These are phyloP conservation scores for Aspergillus novoparasiticus DNA, from an alignment of 2,329 filamentous ascomycete genomes.

Conservation along the genomic window DNA sequence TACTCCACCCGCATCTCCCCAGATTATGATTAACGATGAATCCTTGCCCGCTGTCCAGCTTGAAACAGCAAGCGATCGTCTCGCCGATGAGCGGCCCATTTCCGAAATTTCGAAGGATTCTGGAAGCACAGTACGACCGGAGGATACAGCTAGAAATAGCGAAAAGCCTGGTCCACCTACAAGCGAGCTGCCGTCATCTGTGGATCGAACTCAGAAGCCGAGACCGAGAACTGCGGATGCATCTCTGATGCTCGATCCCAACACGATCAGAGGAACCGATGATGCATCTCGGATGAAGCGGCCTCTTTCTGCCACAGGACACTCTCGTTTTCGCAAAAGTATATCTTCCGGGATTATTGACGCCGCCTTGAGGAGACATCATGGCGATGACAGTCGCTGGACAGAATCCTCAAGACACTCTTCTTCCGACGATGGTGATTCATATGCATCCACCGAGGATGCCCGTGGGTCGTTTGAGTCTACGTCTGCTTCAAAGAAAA, in stretches of 20 bases:
- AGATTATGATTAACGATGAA: conserved; percentile 20
- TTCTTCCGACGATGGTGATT: conserved; percentile 33
- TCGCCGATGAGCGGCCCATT: conserved; percentile 72
- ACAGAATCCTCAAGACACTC: conserved; percentile 28
- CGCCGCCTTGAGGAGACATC: conserved; percentile 25
- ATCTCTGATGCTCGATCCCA: conserved; percentile 35
- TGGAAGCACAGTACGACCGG: conserved; percentile 69
- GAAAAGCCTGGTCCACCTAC: conserved; percentile 51
- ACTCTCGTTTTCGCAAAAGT: conserved; percentile 35
- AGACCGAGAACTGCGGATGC: conserved; percentile 50
- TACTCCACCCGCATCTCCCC: conserved; percentile 38
- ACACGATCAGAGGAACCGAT: conserved; percentile 17
- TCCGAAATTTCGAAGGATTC: conserved; percentile 84
- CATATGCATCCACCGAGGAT: conserved; percentile 33
- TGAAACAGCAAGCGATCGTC: conserved; percentile 19
- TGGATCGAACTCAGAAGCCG: conserved; percentile 29
- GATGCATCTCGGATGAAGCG: conserved; percentile 35
- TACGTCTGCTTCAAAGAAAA: conserved; percentile 34
- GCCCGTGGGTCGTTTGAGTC: conserved; percentile 24
- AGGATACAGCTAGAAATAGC: conserved; percentile 76
- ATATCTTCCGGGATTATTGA: conserved; percentile 32
- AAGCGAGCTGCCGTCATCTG: conserved; percentile 49
- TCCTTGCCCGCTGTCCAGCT: conserved; percentile 12
- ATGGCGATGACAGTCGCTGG: conserved; percentile 25
- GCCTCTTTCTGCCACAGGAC: conserved; percentile 44